Conservation (phyloP, 805 yeast genomes). For the Lipomyces starkeyi region DNA sequence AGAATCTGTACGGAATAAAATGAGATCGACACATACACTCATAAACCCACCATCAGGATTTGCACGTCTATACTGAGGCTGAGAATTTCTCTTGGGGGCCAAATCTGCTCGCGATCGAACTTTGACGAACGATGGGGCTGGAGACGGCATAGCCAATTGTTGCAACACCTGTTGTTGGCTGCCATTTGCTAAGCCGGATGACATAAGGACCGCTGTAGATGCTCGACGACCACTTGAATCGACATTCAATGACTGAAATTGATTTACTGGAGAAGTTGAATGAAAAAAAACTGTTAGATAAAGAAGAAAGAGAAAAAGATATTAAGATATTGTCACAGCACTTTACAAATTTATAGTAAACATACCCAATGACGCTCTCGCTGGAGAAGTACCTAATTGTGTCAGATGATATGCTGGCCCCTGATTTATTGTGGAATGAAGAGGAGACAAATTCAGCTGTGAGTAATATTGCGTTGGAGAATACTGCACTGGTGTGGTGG, state of each 20-base stretch:
- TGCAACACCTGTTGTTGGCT: conserved; percentile 12
- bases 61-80: conserved; percentile 39
- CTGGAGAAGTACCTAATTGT: conserved; percentile 17
- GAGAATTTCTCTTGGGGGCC: conserved; percentile 34
- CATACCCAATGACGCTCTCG: conserved; percentile 25
- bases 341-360: background rate
- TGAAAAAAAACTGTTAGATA: conserved; percentile 17
- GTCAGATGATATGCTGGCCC: conserved; percentile 12
- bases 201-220: conserved; percentile 28
- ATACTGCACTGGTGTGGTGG: conserved; percentile 31
- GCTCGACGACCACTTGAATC: conserved; percentile 31
- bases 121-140: conserved; percentile 29
- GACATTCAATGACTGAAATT: conserved; percentile 31
- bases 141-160: background rate
- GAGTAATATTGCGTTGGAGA: conserved; percentile 16
- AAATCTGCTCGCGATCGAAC: conserved; percentile 34
- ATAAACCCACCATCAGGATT: conserved; percentile 41
- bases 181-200: conserved; percentile 10
- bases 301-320: conserved; percentile 2
- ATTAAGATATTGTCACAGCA: background rate
- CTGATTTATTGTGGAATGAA: conserved; percentile 14
- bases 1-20: background rate
- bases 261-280: conserved; percentile 25
- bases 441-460: conserved; percentile 22
- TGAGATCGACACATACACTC: conserved; percentile 29